Evolutionary conservation across 2,329 filamentous ascomycete genomes (phyloP).

Genomic region (Cyclaneusma minus): DNA sequence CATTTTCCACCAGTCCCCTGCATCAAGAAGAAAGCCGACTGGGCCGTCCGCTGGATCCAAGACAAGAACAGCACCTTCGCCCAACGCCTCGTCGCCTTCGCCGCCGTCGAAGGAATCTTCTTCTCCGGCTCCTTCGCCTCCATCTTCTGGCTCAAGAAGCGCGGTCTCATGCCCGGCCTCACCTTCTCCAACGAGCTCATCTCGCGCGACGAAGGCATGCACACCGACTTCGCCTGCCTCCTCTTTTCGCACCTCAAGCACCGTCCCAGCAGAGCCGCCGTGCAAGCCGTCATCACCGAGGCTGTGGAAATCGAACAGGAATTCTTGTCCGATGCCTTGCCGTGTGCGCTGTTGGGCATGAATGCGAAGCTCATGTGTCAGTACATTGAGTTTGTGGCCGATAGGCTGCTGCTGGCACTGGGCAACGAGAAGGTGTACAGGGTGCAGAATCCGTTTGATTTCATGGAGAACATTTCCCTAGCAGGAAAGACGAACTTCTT

Average conservation of each 20-base stretch:
- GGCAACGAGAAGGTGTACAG: conserved; percentile 94
- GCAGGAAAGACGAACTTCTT: conserved; percentile 99
- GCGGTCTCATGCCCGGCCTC: conserved; percentile 92
- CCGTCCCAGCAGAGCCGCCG: conserved; percentile 67
- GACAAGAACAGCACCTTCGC: conserved; percentile 91
- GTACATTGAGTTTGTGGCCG: conserved; percentile 99
- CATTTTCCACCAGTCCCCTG: no score
- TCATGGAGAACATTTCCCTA: conserved; percentile 99
- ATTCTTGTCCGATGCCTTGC: conserved; percentile 91
- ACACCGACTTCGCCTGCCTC: conserved; percentile 97
- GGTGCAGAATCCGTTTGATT: conserved; percentile 92
- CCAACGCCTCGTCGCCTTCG: conserved; percentile 89
- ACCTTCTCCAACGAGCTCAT: conserved; percentile 99
- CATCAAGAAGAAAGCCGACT: conserved; percentile 97
- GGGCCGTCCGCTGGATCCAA: conserved; percentile 88
- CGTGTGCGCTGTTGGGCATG: conserved; percentile 90
- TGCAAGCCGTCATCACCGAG: conserved; percentile 82
- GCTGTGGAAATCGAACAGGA: conserved; percentile 93
- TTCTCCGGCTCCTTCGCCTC: conserved; percentile 97
- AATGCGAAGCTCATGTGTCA: conserved; percentile 96
- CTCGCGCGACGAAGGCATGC: conserved; percentile 96
- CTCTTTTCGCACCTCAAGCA: conserved; percentile 95
- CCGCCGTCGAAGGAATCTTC: conserved; percentile 98
- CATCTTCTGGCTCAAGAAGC: conserved; percentile 99
- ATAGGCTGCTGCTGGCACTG: conserved; percentile 81